Percentiles rank a stretch among this genome's conserved stretches.
phyloP scores from a whole-genome alignment of 768 basidiomycete genomes.

The Suillus luteus region DNA sequence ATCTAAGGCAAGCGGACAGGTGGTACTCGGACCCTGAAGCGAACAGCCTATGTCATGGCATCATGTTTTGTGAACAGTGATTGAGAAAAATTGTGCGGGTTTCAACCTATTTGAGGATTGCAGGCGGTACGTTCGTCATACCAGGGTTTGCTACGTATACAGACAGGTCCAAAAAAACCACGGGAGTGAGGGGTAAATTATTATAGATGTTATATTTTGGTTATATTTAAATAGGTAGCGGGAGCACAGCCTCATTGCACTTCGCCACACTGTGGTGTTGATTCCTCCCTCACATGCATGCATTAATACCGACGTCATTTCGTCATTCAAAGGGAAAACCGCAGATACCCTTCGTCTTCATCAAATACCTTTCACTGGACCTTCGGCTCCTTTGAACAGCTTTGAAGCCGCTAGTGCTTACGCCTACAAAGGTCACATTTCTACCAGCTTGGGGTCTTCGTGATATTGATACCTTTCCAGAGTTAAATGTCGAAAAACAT shows the following conservation, averaged over 20 bases:
- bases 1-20: too few species aligned
- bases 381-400: background rate
- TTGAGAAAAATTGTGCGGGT: too few species aligned
- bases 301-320: background rate
- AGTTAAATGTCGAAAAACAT: background rate
- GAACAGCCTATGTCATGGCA: too few species aligned
- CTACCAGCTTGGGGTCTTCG: background rate
- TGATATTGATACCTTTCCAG: background rate
- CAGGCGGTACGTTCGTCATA: too few species aligned
- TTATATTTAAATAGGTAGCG: too few species aligned
- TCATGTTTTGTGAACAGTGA: too few species aligned
- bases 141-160: too few species aligned
- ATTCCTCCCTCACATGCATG: background rate
- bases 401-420: background rate
- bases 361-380: background rate
- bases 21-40: too few species aligned
- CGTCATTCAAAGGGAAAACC: background rate
- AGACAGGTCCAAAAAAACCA: too few species aligned
- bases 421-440: background rate
- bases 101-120: too few species aligned
- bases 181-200: too few species aligned
- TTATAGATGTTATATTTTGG: too few species aligned
- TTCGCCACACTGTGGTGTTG: background rate
- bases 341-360: background rate
- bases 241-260: background rate